phyloP scores from a whole-genome alignment of 495 filamentous ascomycete genomes.

The Oidiodendron maius region DNA sequence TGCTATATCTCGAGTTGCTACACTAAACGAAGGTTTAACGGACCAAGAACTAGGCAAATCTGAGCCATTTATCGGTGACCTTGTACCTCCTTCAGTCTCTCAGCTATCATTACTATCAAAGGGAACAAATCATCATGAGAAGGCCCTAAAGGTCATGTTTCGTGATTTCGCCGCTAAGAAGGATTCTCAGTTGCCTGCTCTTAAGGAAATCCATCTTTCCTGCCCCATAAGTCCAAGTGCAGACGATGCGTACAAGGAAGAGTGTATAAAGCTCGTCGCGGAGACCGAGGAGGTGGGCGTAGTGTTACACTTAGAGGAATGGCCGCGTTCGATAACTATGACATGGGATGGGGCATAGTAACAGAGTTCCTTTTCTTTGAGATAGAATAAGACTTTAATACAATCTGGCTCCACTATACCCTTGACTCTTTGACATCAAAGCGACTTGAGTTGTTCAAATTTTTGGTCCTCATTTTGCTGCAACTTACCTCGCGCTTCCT shows the following conservation, averaged over 20 bases:
- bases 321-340: no score
- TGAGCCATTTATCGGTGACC: constrained; percentile 20
- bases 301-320: no score
- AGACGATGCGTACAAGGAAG: constrained; percentile 7
- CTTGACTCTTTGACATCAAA: no score
- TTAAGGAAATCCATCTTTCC: constrained; percentile 9
- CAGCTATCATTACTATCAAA: constrained; percentile 23
- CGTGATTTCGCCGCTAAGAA: constrained; percentile 1
- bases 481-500: no score
- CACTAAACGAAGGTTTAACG: no score
- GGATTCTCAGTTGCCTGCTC: constrained; percentile 12
- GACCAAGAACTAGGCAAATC: no score
- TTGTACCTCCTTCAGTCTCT: constrained; percentile 25
- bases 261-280: constrained; percentile 2
- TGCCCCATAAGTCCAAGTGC: constrained; percentile 4
- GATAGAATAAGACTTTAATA: no score
- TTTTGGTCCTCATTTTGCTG: no score
- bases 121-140: constrained; percentile 13
- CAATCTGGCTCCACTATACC: no score
- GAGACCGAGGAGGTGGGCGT: constrained; percentile 4
- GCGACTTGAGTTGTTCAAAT: no score
- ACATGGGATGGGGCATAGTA: no score
- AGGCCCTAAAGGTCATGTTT: constrained; percentile 10
- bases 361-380: no score
- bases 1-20: constrained; percentile 14